Base-by-base conservation (phyloP, 2,329 filamentous ascomycete species). In the Macrophomina tecta region DNA sequence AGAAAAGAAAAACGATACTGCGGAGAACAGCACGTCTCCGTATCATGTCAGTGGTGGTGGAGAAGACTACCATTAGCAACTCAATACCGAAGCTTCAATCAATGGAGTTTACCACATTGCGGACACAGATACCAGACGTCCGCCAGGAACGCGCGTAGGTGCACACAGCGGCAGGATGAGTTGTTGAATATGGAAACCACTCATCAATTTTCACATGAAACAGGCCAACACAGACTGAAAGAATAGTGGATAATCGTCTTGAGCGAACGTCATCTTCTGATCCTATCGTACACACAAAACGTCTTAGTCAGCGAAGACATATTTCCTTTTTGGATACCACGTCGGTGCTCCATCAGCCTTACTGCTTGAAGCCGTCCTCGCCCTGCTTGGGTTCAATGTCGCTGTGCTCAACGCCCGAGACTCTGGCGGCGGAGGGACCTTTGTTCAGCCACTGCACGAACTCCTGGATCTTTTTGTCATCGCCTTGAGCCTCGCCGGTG, bases 401-500 rank as follows among this genome's bases (percentile, higher is more conserved):
- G 68, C 89, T 86, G 69, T 89, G 87, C 69, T 94, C 90, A 7
- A 97, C 81, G 72, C 90, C 89, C 45, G 88, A 87, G 0, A 98
- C 94, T 30, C 86, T 86, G 1, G 94, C 89, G 65, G 87, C 83
- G 1, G 84, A 81, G 0, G 94, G 94, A 0, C 94, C 94, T 63
- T 87, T 85, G 73, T 93, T 86, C 55, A 97, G 81, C 69, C 92
- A 89, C 71, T 90, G 87, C 42, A 97, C 80, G 70, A 97, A 90
- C 65, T 88, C 86, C 63, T 88, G 79, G 32, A 98, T 77, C 2
- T 85, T 79, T 0, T 87, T 84, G 1, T 89, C 84, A 1, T 86
- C 83, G 36, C 93, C 94, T 76, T 98, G 94, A 5, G 90, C 93
- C 80, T 97, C 94, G 32, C 94, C 94, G 74, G 92, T 88, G 55